A percentile compares a stretch with the other conserved stretches of the same genome.
Conservation (phyloP, 345 rosid species). For the Lagerstroemia speciosa region DNA sequence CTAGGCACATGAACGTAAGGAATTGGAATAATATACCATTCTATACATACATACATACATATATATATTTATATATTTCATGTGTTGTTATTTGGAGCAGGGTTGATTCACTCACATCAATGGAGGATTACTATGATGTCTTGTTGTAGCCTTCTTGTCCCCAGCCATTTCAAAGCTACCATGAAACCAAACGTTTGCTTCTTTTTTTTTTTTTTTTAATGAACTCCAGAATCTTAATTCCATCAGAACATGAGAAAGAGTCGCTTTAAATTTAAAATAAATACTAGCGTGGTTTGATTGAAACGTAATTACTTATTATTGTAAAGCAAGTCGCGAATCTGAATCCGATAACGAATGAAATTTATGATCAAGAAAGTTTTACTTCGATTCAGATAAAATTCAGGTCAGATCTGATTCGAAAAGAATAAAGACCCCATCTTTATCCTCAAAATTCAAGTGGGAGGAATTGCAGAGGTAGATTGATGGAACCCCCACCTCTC, state of each 20-base stretch:
- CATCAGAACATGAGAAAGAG: background rate
- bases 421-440: conserved; percentile 3
- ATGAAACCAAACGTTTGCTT: background rate
- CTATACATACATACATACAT: too few species aligned
- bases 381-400: too few species aligned
- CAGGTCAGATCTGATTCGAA: too few species aligned
- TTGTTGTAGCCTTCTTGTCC: conserved; percentile 1
- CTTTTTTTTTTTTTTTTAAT: background rate
- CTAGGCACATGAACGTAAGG: background rate
- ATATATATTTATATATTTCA: background rate
- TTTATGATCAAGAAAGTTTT: too few species aligned
- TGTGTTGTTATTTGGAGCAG: background rate
- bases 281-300: too few species aligned
- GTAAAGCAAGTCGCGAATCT: too few species aligned
- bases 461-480: conserved; percentile 21
- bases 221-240: background rate
- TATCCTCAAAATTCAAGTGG: conserved; percentile 11
- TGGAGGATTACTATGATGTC: background rate
- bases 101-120: background rate
- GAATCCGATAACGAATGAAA: too few species aligned
- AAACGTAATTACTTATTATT: too few species aligned
- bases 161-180: background rate
- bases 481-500: conserved; percentile 36
- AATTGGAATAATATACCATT: too few species aligned
- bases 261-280: conserved; percentile 5